Evolutionary conservation across 257 asterid genomes (phyloP).

Genomic region (Solanum etuberosum): DNA sequence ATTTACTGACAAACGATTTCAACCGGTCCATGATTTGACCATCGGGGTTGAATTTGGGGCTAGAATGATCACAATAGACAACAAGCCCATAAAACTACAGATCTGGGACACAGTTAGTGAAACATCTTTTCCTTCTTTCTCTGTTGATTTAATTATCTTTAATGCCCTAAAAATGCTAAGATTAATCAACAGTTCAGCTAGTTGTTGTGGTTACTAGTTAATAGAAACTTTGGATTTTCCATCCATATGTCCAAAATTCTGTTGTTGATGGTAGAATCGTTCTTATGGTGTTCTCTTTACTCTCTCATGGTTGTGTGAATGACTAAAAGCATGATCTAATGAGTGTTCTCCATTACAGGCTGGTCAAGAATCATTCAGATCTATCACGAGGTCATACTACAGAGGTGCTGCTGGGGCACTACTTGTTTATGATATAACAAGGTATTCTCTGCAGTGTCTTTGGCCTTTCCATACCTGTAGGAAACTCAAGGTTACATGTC

Average conservation of each 20-base stretch:
- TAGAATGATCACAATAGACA: constrained; percentile 57
- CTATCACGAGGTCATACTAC: constrained; percentile 72
- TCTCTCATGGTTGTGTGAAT: not conserved
- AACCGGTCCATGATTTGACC: constrained; percentile 75
- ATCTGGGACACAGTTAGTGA: constrained; percentile 80
- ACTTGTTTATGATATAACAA: constrained; percentile 74
- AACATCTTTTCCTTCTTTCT: not conserved
- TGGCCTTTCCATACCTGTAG: not conserved
- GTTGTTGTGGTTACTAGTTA: not conserved
- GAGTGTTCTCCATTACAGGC: constrained; percentile 29
- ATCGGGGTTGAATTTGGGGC: constrained; percentile 79
- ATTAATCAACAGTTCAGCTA: not conserved
- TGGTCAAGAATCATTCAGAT: constrained; percentile 80
- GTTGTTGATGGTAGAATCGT: not conserved
- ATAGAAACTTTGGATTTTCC: not conserved
- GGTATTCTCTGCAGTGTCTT: constrained; percentile 25
- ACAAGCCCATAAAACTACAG: constrained; percentile 65
- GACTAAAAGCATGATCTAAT: not conserved
- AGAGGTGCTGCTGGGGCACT: constrained; percentile 90
- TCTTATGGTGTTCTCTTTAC: not conserved
- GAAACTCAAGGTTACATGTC: not conserved
- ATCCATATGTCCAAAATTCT: not conserved
- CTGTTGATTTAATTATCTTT: not conserved
- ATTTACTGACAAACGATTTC: constrained; percentile 76
- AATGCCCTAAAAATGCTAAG: not conserved